phyloP scores from a whole-genome alignment of 139 green algal species.

The Volvox africanus region DNA sequence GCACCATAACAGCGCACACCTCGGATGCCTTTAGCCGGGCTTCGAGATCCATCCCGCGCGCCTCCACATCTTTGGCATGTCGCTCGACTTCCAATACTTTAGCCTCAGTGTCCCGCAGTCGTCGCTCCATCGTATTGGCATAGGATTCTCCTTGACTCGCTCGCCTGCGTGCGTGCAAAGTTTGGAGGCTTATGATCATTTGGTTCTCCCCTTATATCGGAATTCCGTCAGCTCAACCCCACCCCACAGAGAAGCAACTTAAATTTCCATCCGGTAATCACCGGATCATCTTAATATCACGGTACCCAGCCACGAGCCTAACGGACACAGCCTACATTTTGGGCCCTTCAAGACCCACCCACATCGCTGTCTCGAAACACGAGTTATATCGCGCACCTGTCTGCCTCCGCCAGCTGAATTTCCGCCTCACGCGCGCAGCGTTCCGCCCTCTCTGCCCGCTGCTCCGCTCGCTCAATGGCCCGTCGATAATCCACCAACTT shows the following conservation, averaged over 20 bases:
- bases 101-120: conserved; percentile 46
- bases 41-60: conserved; percentile 22
- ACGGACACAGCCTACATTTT: no score
- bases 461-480: conserved; percentile 51
- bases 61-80: conserved; percentile 34
- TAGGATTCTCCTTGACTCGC: conserved; percentile 41
- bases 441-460: conserved; percentile 61
- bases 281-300: no score
- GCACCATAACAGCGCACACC: conserved; percentile 23
- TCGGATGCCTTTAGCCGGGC: conserved; percentile 39
- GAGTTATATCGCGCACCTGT: conserved; percentile 40
- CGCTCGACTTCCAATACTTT: conserved; percentile 32
- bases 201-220: no score
- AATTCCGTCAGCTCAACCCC: no score
- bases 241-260: no score
- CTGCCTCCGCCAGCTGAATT: conserved; percentile 47
- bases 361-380: neutral
- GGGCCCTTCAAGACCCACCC: neutral
- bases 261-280: no score
- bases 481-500: conserved; percentile 49
- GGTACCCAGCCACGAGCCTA: no score
- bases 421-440: conserved; percentile 31
- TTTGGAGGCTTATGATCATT: no score
- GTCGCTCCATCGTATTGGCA: conserved; percentile 43
- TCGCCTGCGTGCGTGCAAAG: neutral